A percentile compares a stretch with the other conserved stretches of the same genome.
Conservation (phyloP, 2,329 filamentous ascomycete species). For the Rhynchosporium secalis region DNA sequence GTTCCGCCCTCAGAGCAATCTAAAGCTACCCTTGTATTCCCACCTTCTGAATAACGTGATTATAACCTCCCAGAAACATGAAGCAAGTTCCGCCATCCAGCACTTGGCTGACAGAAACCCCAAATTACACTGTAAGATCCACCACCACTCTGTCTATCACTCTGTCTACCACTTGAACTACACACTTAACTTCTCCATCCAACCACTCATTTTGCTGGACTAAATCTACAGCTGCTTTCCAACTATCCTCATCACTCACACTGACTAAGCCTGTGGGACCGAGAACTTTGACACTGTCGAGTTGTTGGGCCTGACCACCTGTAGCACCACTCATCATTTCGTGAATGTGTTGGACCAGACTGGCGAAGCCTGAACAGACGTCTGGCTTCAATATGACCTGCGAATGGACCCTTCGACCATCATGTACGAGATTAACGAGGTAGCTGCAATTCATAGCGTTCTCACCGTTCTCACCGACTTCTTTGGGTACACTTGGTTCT, state of each 20-base stretch:
- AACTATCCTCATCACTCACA: constrained; percentile 32
- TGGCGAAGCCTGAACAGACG: constrained; percentile 33
- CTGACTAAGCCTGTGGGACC: constrained; percentile 30
- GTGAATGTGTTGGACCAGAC: constrained; percentile 33
- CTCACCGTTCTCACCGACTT: not conserved
- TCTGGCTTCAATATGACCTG: constrained; percentile 25
- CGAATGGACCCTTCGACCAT: constrained; percentile 28
- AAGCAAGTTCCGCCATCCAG: constrained; percentile 1
- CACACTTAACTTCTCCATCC: constrained; percentile 36
- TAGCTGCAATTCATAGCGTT: constrained; percentile 20
- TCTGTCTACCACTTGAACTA: constrained; percentile 28
- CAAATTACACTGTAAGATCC: not conserved
- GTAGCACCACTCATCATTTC: constrained; percentile 22
- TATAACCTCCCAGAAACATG: not conserved
- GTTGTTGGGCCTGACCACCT: constrained; percentile 14
- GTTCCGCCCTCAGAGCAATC: not conserved
- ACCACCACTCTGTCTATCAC: not conserved
- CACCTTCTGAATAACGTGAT: not conserved
- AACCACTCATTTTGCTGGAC: constrained; percentile 36
- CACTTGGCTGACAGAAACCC: constrained; percentile 6
- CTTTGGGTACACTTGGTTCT: not conserved
- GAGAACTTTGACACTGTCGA: constrained; percentile 30
- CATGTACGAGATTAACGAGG: constrained; percentile 34
- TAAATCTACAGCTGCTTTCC: constrained; percentile 26
- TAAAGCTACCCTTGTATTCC: not conserved